Base-by-base conservation (phyloP, 768 basidiomycete species). In the Auricularia auricula-judae region DNA sequence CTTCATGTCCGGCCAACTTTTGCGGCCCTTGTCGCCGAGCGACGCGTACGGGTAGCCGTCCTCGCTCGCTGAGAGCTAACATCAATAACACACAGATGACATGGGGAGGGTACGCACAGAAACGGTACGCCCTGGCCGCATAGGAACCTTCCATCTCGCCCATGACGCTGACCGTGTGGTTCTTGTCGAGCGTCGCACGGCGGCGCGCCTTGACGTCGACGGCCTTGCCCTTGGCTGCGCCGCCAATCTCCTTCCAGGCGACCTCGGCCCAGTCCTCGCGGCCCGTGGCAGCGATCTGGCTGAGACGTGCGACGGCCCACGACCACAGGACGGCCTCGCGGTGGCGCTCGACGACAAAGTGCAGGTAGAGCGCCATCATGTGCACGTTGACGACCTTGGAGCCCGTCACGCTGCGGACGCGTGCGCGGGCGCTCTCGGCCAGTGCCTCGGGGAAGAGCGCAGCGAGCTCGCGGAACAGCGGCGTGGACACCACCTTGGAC, bases 21-120 rank as follows among this genome's bases (percentile, higher is more conserved):
- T 59, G 1, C 14, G 12, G 14, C 56, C 56, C 34, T 59, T 59
- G 14, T 59, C 51, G 36, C 65, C 66, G 44, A 64, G 63, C 63
- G 62, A 66, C 18, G 70, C 67, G 61, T 72, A 75, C 21, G 76
- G 72, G 67, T 73, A 77, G 0, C 77, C 76, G 62, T 77, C 76
- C 3, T 66, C 63, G 11, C 74, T 72, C 1, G 72, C 74, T 75
- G 53, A 12, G 4, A 67, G 5, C 16, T 5, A 5, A 10, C 43
- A 18, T 51, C 47, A 51, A 18, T 18, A 21, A 10, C 10, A 51
- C 18, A 5, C 10, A 18, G 21, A 18, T 18, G 47, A 16, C 47
- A 44, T 11, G 21, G 47, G 21, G 18, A 51, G 47, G 18, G 47
- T 5, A 51, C 47, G 47, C 3, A 51, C 47, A 59, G 56, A 59